Percentiles rank a stretch among this genome's conserved stretches.
These are phyloP conservation scores for Mikania micrantha DNA, from an alignment of 129 eudicot genomes.

Conservation along the genomic window DNA sequence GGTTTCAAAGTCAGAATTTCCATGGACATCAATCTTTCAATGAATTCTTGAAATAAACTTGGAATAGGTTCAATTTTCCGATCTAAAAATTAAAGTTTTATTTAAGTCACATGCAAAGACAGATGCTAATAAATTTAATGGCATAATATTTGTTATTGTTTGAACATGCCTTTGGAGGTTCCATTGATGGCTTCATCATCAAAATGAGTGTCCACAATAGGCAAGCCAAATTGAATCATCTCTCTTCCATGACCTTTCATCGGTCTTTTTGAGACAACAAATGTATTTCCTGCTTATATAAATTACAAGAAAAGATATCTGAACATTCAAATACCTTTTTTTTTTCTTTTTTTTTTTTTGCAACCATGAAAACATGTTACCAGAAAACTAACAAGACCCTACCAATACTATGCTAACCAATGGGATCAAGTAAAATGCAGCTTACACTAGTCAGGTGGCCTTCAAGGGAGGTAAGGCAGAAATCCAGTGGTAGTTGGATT, in stretches of 20 bases:
- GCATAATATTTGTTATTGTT: neutral
- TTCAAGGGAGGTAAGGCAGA: too few relatives aligned
- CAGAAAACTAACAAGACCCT: too few relatives aligned
- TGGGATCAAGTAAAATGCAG: too few relatives aligned
- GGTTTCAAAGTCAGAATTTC: slow-evolving; percentile 55
- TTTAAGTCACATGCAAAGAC: neutral
- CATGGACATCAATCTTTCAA: slow-evolving; percentile 43
- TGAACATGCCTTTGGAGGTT: slow-evolving; percentile 47
- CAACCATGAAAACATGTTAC: too few relatives aligned
- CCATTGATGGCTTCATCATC: slow-evolving; percentile 22
- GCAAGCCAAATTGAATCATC: slow-evolving; percentile 70
- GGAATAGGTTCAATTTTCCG: slow-evolving; percentile 68
- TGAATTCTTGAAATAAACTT: slow-evolving; percentile 45
- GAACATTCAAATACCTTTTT: neutral
- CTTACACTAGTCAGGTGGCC: too few relatives aligned
- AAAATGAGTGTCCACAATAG: slow-evolving; percentile 43
- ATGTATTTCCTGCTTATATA: slow-evolving; percentile 53
- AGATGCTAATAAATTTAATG: neutral
- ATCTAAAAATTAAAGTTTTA: slow-evolving; percentile 32
- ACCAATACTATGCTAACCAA: too few relatives aligned
- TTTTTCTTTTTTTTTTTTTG: too few relatives aligned
- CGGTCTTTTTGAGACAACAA: slow-evolving; percentile 52
- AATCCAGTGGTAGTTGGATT: too few relatives aligned
- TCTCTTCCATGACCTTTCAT: slow-evolving; percentile 73
- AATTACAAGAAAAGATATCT: neutral